Evolutionary conservation across 208 protist species (phyloP), one percentile per base, ranked within the genome.

Genomic region (Trypanosoma grayi): DNA sequence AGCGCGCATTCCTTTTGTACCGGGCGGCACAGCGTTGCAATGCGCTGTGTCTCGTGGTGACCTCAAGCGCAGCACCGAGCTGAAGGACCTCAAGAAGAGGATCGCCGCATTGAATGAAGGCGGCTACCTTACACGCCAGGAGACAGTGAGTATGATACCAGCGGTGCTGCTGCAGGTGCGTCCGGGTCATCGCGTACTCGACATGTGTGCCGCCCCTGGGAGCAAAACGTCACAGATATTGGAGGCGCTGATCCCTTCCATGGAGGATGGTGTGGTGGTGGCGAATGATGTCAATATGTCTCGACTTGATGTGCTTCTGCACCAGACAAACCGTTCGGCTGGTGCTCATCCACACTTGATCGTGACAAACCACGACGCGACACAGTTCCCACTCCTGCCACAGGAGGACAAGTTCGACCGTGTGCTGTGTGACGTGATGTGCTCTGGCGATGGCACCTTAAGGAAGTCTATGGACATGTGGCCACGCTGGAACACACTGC

Each of bases 371-470:
- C 84, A 90, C 52, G 86, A 95, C 67, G 92, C 86, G 39, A 83
- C 73, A 30, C 79, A 74, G 22, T 95, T 94, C 60, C 91, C 91
- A 14, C 50, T 85, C 4, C 64, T 93, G 30, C 56, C 83, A 4
- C 20, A 51, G 4, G 81, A 71, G 43, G 69, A 85, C 7, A 75
- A 84, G 52, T 96, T 97, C 54, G 90, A 96, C 59, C 87, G 87
- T 27, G 82, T 98, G 20, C 75, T 98, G 20, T 93, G 87, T 60
- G 97, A 98, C 62, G 95, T 98, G 9, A 93, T 97, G 66, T 98
- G 97, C 81, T 95, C 83, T 34, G 95, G 97, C 8, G 95, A 98
- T 66, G 97, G 95, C 31, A 98, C 97, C 27, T 73, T 98, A 70
- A 83, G 97, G 40, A 98, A 98, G 76, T 90, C 82, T 7, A 79